Base-by-base conservation (phyloP, 2,329 filamentous ascomycete species). In the Curvularia sp. region DNA sequence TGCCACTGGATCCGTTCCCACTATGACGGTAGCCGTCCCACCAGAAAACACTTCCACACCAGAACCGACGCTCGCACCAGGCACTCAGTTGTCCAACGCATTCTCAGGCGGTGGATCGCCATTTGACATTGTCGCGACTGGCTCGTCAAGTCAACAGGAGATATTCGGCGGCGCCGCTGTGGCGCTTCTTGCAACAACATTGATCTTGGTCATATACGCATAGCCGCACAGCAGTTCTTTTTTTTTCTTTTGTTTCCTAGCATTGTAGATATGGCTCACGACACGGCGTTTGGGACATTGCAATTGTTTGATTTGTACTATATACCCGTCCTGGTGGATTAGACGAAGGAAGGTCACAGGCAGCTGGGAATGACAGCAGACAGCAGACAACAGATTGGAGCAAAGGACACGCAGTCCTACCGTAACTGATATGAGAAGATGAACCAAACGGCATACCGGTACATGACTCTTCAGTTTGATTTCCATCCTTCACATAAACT, bases 21-120 rank as follows among this genome's bases (percentile, higher is more conserved):
- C 51, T 4, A 55, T 59, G 13, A 48, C 54, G n/a, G 43, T 39
- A 38, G 48, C 48, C 15, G 52, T 43, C 12, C 48, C 49, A 13
- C 58, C 66, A n/a, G 61, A 63, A 8, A 34, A 47, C 41, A 53
- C 59, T 18, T 54, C 38, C 19, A 48, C 47, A 15, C 39, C 51
- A 63, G 52, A 52, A 51, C 63, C 51, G 38, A 64, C 36, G 52
- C 60, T 36, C 53, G 64, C 65, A n/a, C 56, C 67, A 7, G 74
- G 66, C 32, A 64, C 65, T 15, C 73, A 78, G 55, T 71, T 74
- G 18, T 72, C 71, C 9, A 76, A 72, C 49, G 61, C 71, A 19
- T 71, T 75, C 25, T 78, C 74, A 12, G 79, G 79, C 19, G 79
- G 79, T 15, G 80, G 80, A n/a, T 80, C 77, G 51, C 80, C 80